Evolutionary conservation across 2,329 filamentous ascomycete species (phyloP).

Genomic region (Claviceps digitariae): DNA sequence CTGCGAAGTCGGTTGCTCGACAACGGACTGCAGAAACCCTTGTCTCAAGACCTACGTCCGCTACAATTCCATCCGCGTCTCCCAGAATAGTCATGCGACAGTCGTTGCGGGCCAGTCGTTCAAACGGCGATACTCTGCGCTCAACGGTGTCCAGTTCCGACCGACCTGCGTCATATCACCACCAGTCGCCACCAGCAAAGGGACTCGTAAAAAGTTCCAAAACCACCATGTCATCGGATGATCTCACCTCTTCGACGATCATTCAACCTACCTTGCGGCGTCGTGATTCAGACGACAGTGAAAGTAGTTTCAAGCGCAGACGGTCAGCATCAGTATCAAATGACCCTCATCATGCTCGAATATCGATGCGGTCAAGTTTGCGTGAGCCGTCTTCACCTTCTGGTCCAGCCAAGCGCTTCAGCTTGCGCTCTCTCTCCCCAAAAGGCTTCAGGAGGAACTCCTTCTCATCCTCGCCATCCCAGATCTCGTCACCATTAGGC

Average conservation of each 20-base stretch:
- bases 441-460: constrained; percentile 33
- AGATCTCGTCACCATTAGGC: constrained; percentile 14
- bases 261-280: constrained; percentile 30
- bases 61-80: background rate
- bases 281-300: constrained; percentile 51
- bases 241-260: constrained; percentile 8
- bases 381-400: constrained; percentile 15
- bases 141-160: constrained; percentile 6
- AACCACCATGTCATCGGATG: constrained; percentile 15
- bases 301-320: constrained; percentile 69
- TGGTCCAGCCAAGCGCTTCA: constrained; percentile 44
- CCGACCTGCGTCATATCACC: constrained; percentile 20
- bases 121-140: constrained; percentile 3
- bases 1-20: background rate
- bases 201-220: constrained; percentile 10
- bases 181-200: constrained; percentile 6
- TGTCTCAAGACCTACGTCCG: background rate
- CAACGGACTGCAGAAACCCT: background rate
- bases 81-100: constrained; percentile 11
- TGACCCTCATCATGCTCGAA: constrained; percentile 49
- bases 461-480: constrained; percentile 24
- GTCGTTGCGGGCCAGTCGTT: constrained; percentile 11
- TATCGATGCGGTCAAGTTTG: constrained; percentile 49
- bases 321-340: constrained; percentile 27
- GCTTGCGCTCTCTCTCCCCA: constrained; percentile 58